These are phyloP conservation scores for Podospora bellae-mahoneyi DNA, from an alignment of 495 filamentous ascomycete species.

Conservation along the genomic window DNA sequence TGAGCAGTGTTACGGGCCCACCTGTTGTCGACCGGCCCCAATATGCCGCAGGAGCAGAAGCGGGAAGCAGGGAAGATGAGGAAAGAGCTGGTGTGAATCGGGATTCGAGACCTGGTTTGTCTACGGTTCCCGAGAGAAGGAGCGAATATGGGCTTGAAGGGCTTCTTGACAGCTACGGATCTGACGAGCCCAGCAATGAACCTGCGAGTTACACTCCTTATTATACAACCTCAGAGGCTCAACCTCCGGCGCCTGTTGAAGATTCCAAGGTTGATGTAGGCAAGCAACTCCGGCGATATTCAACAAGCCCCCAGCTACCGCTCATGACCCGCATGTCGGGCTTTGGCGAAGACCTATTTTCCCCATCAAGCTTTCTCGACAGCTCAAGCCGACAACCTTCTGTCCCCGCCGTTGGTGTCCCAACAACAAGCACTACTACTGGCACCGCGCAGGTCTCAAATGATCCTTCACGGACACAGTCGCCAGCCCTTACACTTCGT, in stretches of 20 bases:
- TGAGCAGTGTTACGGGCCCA: slow-evolving; percentile 33
- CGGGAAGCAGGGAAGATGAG: background rate
- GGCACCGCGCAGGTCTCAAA: background rate
- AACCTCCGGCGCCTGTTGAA: slow-evolving; percentile 51
- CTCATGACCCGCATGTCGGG: slow-evolving; percentile 62
- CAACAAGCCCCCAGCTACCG: slow-evolving; percentile 56
- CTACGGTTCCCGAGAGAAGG: slow-evolving; percentile 56
- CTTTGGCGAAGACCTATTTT: slow-evolving; percentile 54
- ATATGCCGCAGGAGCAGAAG: background rate
- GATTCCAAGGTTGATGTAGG: background rate
- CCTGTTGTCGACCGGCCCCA: background rate
- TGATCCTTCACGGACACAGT: background rate
- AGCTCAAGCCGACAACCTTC: slow-evolving; percentile 8
- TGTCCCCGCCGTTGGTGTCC: slow-evolving; percentile 10
- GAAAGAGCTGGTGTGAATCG: background rate
- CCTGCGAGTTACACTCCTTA: slow-evolving; percentile 6
- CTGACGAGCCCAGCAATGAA: slow-evolving; percentile 14
- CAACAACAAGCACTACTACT: background rate
- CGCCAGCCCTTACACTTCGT: background rate
- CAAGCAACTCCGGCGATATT: slow-evolving; percentile 42
- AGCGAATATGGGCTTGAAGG: slow-evolving; percentile 55
- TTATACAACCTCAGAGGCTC: background rate
- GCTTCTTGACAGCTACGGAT: slow-evolving; percentile 28
- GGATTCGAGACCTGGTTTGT: slow-evolving; percentile 38
- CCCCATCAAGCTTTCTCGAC: slow-evolving; percentile 22